Evolutionary conservation across 2,329 filamentous ascomycete species (phyloP).

Genomic region (Stromatinia cepivora): DNA sequence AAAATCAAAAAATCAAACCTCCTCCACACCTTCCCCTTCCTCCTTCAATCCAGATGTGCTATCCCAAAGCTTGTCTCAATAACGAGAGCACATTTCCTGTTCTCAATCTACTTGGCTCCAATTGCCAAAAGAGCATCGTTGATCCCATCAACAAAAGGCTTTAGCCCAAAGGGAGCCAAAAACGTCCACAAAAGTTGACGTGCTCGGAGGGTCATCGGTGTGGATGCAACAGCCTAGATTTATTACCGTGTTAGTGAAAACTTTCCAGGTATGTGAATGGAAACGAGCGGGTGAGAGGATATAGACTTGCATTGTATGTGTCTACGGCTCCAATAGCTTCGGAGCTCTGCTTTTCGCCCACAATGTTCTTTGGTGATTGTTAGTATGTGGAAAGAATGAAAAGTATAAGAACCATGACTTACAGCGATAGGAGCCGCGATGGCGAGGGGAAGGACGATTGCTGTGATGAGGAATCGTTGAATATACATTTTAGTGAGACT

Average conservation of each 20-base stretch:
- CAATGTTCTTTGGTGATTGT: not conserved
- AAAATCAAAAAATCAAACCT: not conserved
- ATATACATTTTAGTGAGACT: not conserved
- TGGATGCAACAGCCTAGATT: not conserved
- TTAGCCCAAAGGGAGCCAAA: not conserved
- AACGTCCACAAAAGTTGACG: not conserved
- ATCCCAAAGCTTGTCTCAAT: not conserved
- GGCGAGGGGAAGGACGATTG: not conserved
- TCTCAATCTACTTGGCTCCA: not conserved
- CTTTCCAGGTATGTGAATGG: not conserved
- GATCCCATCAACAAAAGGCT: not conserved
- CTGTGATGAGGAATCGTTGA: not conserved
- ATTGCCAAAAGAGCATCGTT: not conserved
- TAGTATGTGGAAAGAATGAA: not conserved
- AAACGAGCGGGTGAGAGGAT: not conserved
- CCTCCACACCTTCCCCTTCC: not conserved
- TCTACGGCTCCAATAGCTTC: not conserved
- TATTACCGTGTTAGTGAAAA: not conserved
- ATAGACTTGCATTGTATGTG: constrained; percentile 5
- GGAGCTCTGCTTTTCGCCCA: not conserved
- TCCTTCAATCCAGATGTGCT: too few species aligned
- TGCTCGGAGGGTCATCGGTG: not conserved
- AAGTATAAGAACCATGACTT: too few species aligned
- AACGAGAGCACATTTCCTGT: not conserved
- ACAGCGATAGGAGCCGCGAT: constrained; percentile 1